Evolutionary conservation across 768 basidiomycete genomes (phyloP).

Genomic region (Termitomyces bulborhizus): DNA sequence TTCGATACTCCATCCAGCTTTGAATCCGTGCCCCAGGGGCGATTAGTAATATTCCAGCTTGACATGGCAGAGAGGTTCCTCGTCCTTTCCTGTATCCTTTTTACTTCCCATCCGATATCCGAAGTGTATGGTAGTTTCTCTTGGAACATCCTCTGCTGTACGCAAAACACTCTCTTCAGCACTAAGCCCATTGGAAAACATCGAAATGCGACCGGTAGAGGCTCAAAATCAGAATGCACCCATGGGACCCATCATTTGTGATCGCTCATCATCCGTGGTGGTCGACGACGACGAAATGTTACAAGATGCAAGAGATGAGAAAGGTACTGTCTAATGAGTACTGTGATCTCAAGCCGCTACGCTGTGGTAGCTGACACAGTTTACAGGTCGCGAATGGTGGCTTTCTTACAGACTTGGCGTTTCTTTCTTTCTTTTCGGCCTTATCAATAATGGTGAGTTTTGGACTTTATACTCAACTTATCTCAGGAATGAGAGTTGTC

Average conservation of each 20-base stretch:
- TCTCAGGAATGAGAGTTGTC: background rate
- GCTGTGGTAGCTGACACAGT: background rate
- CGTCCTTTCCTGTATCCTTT: background rate
- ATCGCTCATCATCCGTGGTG: background rate
- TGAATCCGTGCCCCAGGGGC: too few relatives aligned
- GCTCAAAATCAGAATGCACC: background rate
- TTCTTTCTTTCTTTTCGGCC: constrained; percentile 89
- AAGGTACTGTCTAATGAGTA: constrained; percentile 8
- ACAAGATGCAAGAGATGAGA: constrained; percentile 1
- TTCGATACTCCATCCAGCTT: too few relatives aligned
- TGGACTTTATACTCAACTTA: background rate
- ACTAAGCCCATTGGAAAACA: background rate
- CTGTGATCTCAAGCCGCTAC: background rate
- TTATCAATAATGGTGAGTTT: constrained; percentile 80
- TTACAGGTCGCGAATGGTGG: constrained; percentile 10
- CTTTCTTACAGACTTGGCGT: constrained; percentile 34
- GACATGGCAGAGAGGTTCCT: too few relatives aligned
- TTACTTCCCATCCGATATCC: background rate
- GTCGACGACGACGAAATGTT: constrained; percentile 3
- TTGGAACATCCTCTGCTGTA: background rate
- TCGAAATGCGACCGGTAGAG: constrained; percentile 7
- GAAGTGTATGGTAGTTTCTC: constrained; percentile 2
- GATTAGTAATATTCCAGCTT: too few relatives aligned
- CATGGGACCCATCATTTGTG: background rate
- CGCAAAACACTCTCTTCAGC: background rate